Conservation (phyloP, 495 filamentous ascomycete genomes). For the Amphirosellinia nigrospora region DNA sequence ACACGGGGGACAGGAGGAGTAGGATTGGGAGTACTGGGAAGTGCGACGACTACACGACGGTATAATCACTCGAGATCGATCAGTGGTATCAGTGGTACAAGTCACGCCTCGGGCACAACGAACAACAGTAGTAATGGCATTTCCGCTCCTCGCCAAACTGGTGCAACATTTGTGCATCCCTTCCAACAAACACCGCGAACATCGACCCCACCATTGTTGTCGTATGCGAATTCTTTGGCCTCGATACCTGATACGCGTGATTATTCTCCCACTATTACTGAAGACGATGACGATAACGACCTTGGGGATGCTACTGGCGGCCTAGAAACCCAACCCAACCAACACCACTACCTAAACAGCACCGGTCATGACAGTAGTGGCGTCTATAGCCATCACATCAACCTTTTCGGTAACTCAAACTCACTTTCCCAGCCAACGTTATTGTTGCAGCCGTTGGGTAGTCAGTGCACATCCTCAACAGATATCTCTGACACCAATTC, state of each 20-base stretch:
- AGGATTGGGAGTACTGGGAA: constrained; percentile 21
- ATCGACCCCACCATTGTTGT: constrained; percentile 58
- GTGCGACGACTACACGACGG: constrained; percentile 19
- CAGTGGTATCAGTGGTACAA: constrained; percentile 59
- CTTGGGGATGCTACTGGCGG: constrained; percentile 29
- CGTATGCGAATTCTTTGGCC: constrained; percentile 58
- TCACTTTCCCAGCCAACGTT: constrained; percentile 36
- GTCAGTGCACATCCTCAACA: constrained; percentile 49
- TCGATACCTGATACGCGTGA: constrained; percentile 53
- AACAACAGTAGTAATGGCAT: constrained; percentile 44
- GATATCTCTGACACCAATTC: constrained; percentile 42
- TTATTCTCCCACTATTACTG: constrained; percentile 51
- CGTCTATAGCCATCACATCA: constrained; percentile 7
- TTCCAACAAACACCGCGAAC: constrained; percentile 64
- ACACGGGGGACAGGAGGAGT: constrained; percentile 31
- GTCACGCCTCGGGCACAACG: constrained; percentile 50
- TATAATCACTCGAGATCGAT: constrained; percentile 58
- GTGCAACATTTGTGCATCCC: constrained; percentile 59
- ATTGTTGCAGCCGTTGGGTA: constrained; percentile 42
- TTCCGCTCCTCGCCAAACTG: constrained; percentile 37
- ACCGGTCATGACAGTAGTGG: constrained; percentile 21
- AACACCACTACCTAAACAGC: constrained; percentile 17
- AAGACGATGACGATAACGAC: constrained; percentile 58
- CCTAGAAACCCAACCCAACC: constrained; percentile 22
- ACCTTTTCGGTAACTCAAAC: constrained; percentile 31